Conservation (phyloP, 768 basidiomycete genomes). For the Kwoniella bestiolae region DNA sequence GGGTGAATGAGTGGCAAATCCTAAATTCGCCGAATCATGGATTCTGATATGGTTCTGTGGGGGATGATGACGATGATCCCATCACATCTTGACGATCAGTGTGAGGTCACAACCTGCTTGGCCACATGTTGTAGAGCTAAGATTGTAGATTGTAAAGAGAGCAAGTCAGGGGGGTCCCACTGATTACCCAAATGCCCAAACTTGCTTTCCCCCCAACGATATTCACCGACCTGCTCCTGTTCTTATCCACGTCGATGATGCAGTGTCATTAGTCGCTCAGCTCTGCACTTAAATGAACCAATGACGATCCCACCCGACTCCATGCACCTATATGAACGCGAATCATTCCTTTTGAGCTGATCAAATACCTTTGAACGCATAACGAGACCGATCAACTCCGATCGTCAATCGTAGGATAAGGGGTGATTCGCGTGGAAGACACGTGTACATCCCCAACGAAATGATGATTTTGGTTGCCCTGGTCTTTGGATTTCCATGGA, state of each 20-base stretch:
- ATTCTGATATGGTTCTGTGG: neutral
- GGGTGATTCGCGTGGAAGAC: neutral
- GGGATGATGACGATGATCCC: neutral
- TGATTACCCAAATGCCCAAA: neutral
- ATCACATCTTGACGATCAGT: neutral
- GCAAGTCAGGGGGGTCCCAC: too few species aligned
- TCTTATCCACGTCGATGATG: neutral
- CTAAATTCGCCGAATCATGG: conserved; percentile 8
- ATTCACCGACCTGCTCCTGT: neutral
- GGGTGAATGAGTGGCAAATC: neutral
- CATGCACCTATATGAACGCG: neutral
- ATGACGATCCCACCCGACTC: neutral
- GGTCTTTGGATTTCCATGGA: conserved; percentile 14
- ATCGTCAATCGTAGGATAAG: neutral
- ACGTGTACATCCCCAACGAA: conserved; percentile 23
- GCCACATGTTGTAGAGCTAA: too few species aligned
- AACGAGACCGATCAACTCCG: conserved; percentile 11
- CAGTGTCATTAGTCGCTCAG: neutral
- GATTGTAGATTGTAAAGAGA: too few species aligned
- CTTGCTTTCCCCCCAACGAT: neutral
- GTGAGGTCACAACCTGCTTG: too few species aligned
- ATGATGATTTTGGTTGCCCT: conserved; percentile 1
- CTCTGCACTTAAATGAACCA: neutral
- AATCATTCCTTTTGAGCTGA: neutral
- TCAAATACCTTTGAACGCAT: neutral